Conservation (phyloP, 805 yeast genomes). For the Diddensiella caesifluorescens region DNA sequence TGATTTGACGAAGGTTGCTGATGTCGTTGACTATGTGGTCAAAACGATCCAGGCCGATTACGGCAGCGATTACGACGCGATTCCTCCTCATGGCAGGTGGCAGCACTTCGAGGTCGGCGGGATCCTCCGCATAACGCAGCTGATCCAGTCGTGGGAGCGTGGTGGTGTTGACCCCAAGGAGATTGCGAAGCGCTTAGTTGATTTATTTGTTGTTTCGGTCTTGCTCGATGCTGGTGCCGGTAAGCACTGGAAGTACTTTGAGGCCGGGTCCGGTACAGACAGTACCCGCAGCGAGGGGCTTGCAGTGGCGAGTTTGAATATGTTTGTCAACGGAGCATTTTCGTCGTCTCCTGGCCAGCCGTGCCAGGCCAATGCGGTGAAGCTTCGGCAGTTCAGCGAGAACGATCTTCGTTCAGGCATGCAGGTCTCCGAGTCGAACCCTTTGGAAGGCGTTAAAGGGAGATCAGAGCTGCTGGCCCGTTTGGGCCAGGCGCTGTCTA, state of each 20-base stretch:
- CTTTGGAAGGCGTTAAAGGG: slow-evolving; percentile 52
- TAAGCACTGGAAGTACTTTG: slow-evolving; percentile 47
- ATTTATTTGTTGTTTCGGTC: slow-evolving; percentile 55
- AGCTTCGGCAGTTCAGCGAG: slow-evolving; percentile 35
- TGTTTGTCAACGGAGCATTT: slow-evolving; percentile 48
- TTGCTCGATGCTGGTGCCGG: slow-evolving; percentile 69
- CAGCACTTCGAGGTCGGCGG: slow-evolving; percentile 56
- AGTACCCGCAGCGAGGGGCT: slow-evolving; percentile 54
- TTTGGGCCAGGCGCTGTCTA: slow-evolving; percentile 45
- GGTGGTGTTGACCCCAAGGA: slow-evolving; percentile 36
- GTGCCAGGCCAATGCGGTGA: slow-evolving; percentile 42
- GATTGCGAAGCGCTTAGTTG: slow-evolving; percentile 49
- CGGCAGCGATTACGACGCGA: slow-evolving; percentile 38
- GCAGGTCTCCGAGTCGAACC: slow-evolving; percentile 45
- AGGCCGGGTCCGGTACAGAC: slow-evolving; percentile 32
- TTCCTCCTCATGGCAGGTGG: slow-evolving; percentile 67
- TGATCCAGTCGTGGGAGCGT: slow-evolving; percentile 38
- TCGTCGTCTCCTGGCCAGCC: slow-evolving; percentile 34
- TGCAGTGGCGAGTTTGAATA: slow-evolving; percentile 54
- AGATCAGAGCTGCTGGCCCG: slow-evolving; percentile 42
- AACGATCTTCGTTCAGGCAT: slow-evolving; percentile 39
- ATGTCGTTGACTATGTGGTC: slow-evolving; percentile 43
- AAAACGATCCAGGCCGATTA: slow-evolving; percentile 43
- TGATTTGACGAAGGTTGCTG: slow-evolving; percentile 38
- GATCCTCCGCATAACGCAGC: slow-evolving; percentile 38